Conservation (phyloP, 805 yeast species). For the Metschnikowia orientalis region DNA sequence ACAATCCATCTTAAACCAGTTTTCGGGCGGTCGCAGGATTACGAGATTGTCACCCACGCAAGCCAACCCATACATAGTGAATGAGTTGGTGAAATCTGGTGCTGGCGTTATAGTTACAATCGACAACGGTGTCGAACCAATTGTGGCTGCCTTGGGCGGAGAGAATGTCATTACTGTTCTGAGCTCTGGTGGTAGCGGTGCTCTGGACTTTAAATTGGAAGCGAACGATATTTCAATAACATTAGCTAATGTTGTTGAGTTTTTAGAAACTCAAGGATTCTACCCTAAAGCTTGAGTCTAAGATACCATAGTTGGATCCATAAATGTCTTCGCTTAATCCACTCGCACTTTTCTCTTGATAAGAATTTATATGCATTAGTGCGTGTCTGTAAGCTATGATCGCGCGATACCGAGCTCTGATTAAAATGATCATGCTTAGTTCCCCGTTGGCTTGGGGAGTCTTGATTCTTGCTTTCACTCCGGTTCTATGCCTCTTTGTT, state of each 20-base stretch:
- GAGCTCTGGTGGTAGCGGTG: constrained; percentile 15
- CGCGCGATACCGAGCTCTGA: too few relatives aligned
- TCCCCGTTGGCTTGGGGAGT: too few relatives aligned
- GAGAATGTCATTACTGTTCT: constrained; percentile 54
- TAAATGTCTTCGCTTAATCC: neutral
- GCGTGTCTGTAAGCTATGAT: too few relatives aligned
- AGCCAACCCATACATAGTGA: constrained; percentile 58
- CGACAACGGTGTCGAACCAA: constrained; percentile 43
- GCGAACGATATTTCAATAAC: constrained; percentile 29
- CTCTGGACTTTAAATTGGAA: constrained; percentile 11
- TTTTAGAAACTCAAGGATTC: constrained; percentile 80
- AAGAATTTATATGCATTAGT: too few relatives aligned
- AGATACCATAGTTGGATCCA: neutral
- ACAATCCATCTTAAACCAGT: constrained; percentile 86
- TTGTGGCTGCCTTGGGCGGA: constrained; percentile 36
- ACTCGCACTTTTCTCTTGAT: neutral
- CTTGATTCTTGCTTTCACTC: too few relatives aligned
- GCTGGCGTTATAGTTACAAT: constrained; percentile 66
- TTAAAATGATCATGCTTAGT: too few relatives aligned
- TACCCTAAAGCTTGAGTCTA: constrained; percentile 29
- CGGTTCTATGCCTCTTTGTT: too few relatives aligned
- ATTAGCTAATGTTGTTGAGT: constrained; percentile 66
- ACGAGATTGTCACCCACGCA: constrained; percentile 42
- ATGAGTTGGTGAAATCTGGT: constrained; percentile 83
- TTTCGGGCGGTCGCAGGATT: constrained; percentile 77